Evolutionary conservation across 2,329 filamentous ascomycete genomes (phyloP), one percentile per base, ranked within the genome.

Genomic region (Thelonectria discophora): DNA sequence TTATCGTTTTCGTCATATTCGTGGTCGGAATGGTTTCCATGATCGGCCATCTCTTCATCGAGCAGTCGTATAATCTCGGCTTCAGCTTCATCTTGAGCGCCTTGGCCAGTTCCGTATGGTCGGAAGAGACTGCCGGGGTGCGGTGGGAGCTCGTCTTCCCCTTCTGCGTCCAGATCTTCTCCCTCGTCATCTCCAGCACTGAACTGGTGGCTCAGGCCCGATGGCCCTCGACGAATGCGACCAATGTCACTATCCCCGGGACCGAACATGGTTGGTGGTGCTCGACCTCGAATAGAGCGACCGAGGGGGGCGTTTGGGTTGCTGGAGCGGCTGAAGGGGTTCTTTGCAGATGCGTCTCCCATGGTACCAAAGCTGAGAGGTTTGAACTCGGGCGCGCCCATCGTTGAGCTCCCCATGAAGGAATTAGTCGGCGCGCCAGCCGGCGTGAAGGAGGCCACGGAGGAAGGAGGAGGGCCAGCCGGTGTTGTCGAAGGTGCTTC

Each of bases 381-480:
- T 48, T 80, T 82, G 17, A 75, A 74, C 34, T 74, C 74, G 39
- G 75, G 74, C 68, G 76, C 75, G 45, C 75, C 79, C 75, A 83
- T 77, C 55, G 86, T 79, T 39, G 84, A 86, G 74, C 84, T 86
- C 58, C 84, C 81, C 39, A 87, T 74, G 67, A 80, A 86, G 12
- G 82, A 83, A 30, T 80, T 82, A 20, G 85, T 84, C 0, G 85
- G 85, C 15, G 84, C 84, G 58, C 86, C 86, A 15, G 80, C 78
- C 1, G 85, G 84, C 1, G 84, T 86, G 74, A 86, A 86, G 45
- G 83, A 85, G 5, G 80, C 80, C 9, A 80, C 79, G 8, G 83
- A 83, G 27, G 84, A 84, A 1, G 81, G 81, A 10, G 84, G 82
- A 27, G 80, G 80, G 0, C 80, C 84, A 17, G 80, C 81, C 5